Conservation (phyloP, 1,284 basidiomycete species). For the Ustilago bromivora region DNA sequence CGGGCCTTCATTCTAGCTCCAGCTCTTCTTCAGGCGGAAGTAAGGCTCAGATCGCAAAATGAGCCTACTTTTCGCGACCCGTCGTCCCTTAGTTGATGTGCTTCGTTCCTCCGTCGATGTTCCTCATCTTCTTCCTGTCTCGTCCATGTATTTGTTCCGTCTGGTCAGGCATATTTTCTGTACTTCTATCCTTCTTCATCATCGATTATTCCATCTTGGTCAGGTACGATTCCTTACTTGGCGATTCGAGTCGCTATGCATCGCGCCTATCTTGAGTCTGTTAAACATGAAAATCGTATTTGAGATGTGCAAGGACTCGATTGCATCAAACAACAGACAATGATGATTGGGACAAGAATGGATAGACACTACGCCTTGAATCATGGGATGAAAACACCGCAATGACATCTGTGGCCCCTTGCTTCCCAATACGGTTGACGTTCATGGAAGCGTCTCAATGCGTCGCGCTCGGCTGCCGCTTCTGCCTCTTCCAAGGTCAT, state of each 20-base stretch:
- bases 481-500: neutral
- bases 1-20: conserved; percentile 28
- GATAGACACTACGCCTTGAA: neutral
- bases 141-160: conserved; percentile 21
- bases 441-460: neutral
- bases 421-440: neutral
- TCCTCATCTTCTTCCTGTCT: neutral
- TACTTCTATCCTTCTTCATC: conserved; percentile 3
- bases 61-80: neutral
- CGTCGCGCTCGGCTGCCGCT: neutral
- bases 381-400: neutral
- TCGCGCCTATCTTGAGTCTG: neutral
- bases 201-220: neutral
- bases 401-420: neutral
- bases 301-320: neutral
- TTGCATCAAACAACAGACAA: neutral
- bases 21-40: conserved; percentile 15
- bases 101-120: neutral
- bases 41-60: conserved; percentile 30
- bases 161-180: neutral
- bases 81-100: neutral
- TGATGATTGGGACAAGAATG: neutral
- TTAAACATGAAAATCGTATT: neutral
- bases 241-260: neutral
- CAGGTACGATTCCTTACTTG: neutral